Conservation (phyloP, 2,329 filamentous ascomycete genomes). For the Phoma sp. region DNA sequence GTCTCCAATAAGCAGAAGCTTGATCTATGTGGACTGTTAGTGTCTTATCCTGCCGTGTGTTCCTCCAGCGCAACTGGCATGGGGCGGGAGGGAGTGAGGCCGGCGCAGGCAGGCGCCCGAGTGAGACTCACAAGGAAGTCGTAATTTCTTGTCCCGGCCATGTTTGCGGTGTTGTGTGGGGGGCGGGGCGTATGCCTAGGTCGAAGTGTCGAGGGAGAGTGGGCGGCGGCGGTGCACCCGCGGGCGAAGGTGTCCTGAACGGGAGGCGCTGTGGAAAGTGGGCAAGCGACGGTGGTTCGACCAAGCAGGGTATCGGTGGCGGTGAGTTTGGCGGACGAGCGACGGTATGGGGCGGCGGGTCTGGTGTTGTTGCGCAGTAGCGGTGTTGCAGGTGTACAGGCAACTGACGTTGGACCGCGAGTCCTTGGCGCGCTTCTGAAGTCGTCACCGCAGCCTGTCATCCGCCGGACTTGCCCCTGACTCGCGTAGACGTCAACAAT, state of each 20-base stretch:
- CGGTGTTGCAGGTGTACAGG: conserved; percentile 10
- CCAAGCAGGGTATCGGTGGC: background rate
- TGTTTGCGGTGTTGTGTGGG: conserved; percentile 51
- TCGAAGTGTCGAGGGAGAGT: conserved; percentile 25
- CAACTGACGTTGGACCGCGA: conserved; percentile 7
- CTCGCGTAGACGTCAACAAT: background rate
- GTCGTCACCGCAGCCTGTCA: conserved; percentile 2
- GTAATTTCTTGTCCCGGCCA: conserved; percentile 99
- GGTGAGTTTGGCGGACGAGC: background rate
- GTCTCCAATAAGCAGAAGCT: conserved; percentile 94
- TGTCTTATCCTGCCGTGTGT: background rate
- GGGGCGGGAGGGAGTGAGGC: conserved; percentile 5
- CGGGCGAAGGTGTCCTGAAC: conserved; percentile 19
- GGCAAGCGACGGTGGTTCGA: conserved; percentile 1
- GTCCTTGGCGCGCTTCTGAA: background rate
- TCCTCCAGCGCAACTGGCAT: conserved; percentile 14
- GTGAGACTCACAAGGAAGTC: conserved; percentile 84
- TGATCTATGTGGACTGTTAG: conserved; percentile 71
- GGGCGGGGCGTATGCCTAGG: conserved; percentile 12
- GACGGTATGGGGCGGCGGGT: background rate
- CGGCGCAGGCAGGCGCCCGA: conserved; percentile 10
- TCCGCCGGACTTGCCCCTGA: background rate
- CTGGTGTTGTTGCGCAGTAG: conserved; percentile 8
- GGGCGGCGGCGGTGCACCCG: conserved; percentile 37
- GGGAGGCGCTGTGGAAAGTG: conserved; percentile 6